Evolutionary conservation across 768 basidiomycete species (phyloP).

Genomic region (Amanita phalloides): DNA sequence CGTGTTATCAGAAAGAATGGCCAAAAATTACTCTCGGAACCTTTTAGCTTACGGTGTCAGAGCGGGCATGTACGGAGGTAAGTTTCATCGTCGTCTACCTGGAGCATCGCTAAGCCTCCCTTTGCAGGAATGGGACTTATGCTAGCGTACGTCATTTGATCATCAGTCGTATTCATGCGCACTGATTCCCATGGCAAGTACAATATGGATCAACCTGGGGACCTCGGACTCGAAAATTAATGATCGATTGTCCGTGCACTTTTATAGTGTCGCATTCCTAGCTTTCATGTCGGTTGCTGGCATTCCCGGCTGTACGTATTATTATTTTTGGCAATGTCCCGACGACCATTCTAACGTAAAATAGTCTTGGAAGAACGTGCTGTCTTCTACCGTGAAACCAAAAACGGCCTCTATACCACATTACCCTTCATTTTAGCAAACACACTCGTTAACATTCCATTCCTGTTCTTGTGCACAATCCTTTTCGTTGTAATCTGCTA

Average conservation of each 20-base stretch:
- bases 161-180: neutral
- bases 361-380: constrained; percentile 47
- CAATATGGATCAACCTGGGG: constrained; percentile 42
- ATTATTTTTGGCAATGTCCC: neutral
- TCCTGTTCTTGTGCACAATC: constrained; percentile 37
- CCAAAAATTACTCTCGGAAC: constrained; percentile 41
- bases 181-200: constrained; percentile 16
- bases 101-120: neutral
- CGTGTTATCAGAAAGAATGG: constrained; percentile 35
- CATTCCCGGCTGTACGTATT: constrained; percentile 36
- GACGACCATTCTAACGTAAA: neutral
- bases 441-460: constrained; percentile 42
- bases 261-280: constrained; percentile 47
- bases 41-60: constrained; percentile 48
- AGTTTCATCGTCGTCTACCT: constrained; percentile 7
- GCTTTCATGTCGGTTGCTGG: constrained; percentile 52
- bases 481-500: constrained; percentile 41
- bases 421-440: constrained; percentile 44
- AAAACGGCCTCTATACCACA: constrained; percentile 47
- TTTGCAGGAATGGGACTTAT: neutral
- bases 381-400: constrained; percentile 44
- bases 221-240: constrained; percentile 28
- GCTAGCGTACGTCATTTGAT: neutral
- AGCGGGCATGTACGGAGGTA: constrained; percentile 42
- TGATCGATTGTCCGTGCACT: constrained; percentile 40